Base-by-base conservation (phyloP, 441 rosid genomes). In the Biscutella laevigata region DNA sequence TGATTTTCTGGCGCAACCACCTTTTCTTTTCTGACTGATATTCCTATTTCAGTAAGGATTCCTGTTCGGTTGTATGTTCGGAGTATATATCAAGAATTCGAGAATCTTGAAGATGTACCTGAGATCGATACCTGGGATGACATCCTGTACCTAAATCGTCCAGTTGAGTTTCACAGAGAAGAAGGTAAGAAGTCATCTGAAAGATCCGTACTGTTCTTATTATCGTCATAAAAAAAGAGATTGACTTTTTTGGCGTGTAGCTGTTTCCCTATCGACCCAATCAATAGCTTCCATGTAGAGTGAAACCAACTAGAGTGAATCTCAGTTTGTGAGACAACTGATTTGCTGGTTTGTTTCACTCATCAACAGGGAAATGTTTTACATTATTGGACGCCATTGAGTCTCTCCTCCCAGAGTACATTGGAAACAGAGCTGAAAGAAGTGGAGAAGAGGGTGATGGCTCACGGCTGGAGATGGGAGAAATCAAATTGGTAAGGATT, bases 21-120 rank as follows among this genome's bases (percentile, higher is more conserved):
- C 3, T 34, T 43, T n/a, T n/a, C n/a, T 44, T 30, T 28, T 15
- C 37, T 37, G 45, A 44, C 33, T 45, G 6, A 20, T 10, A 1
- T 27, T n/a, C 9, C 16, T 43, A n/a, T 20, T 29, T 36, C 79
- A 85, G 98, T 78, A 36, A 83, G 83, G 69, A 62, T 86, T 69
- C 94, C 96, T n/a, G 83, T 92, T 61, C 80, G 95, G 54, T 61
- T 92, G 62, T 86, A 88, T 59, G 72, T 92, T 46, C 64, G 83
- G 73, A 67, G 60, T 55, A 62, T 79, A 10, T 62, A 58, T 25
- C 68, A 73, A 64, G 75, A 85, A 71, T 79, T 77, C 61, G 86
- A 80, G 73, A 80, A 80, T 62, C 63, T 79, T 53, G 95, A 83
- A 61, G 89, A 77, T 70, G 62, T 73, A 28, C 79, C 80, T 8